Conservation (phyloP, 345 rosid genomes). For the Pelargonium nanum region DNA sequence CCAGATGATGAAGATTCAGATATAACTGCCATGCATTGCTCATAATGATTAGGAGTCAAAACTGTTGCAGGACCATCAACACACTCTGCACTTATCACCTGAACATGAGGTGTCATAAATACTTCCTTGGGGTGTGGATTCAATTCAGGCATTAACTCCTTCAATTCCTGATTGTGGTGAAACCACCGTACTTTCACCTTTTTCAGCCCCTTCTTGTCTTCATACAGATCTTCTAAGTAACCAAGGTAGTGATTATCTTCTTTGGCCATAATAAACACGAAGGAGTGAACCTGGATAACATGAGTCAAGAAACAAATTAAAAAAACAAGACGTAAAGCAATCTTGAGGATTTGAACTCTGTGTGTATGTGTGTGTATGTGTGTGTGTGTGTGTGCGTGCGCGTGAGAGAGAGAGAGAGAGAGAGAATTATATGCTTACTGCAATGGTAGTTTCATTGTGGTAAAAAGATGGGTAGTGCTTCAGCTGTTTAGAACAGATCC, state of each 20-base stretch:
- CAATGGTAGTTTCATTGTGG: slow-evolving; percentile 18
- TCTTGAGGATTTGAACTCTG: slow-evolving; percentile 1
- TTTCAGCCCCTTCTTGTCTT: slow-evolving; percentile 40
- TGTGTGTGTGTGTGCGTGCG: too few relatives aligned
- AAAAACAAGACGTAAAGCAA: background rate
- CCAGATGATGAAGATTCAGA: slow-evolving; percentile 8
- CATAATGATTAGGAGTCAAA: slow-evolving; percentile 32
- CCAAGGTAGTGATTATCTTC: slow-evolving; percentile 24
- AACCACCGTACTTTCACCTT: slow-evolving; percentile 50
- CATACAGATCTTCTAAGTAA: slow-evolving; percentile 43
- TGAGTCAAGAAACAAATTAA: slow-evolving; percentile 1
- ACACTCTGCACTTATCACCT: slow-evolving; percentile 36
- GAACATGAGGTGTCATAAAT: slow-evolving; percentile 32
- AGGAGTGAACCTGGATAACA: slow-evolving; percentile 33
- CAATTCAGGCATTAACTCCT: slow-evolving; percentile 16
- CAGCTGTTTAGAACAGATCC: slow-evolving; percentile 38
- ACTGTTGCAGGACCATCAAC: slow-evolving; percentile 34
- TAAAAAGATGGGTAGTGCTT: slow-evolving; percentile 35
- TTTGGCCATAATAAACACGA: slow-evolving; percentile 33
- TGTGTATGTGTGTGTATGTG: too few relatives aligned
- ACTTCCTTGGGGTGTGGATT: slow-evolving; percentile 30
- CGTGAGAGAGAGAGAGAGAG: too few relatives aligned
- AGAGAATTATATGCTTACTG: slow-evolving; percentile 23
- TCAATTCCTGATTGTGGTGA: slow-evolving; percentile 24
- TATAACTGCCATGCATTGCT: slow-evolving; percentile 18